phyloP scores from a whole-genome alignment of 257 asterid genomes.

The Osmanthus fragrans region DNA sequence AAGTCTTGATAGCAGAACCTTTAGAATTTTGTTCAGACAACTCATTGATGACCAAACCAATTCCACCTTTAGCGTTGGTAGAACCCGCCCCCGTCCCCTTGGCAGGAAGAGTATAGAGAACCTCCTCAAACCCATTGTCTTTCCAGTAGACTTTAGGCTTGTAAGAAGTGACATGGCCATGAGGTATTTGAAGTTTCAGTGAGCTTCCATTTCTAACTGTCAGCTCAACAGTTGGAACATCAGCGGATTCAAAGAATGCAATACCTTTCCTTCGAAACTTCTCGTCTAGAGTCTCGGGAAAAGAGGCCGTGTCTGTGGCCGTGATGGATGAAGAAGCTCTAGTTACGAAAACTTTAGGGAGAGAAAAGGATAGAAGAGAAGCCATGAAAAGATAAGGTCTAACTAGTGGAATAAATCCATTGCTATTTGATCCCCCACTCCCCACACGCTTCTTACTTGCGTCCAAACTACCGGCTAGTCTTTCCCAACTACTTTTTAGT shows the following conservation, averaged over 20 bases:
- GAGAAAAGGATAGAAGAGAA: conserved; percentile 58
- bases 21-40: conserved; percentile 29
- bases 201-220: conserved; percentile 84
- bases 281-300: conserved; percentile 47
- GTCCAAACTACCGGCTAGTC: not conserved
- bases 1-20: not conserved
- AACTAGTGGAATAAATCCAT: not conserved
- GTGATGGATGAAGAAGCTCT: conserved; percentile 39
- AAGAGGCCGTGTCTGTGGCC: conserved; percentile 3
- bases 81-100: not conserved
- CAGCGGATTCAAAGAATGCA: conserved; percentile 45
- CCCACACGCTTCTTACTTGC: not conserved
- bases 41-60: conserved; percentile 64
- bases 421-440: not conserved
- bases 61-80: conserved; percentile 52
- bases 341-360: conserved; percentile 35
- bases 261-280: conserved; percentile 74
- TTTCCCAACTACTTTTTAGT: not conserved
- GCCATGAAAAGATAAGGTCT: conserved; percentile 37
- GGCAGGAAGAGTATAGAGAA: conserved; percentile 53
- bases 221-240: conserved; percentile 54
- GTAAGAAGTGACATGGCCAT: conserved; percentile 70
- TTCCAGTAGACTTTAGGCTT: conserved; percentile 84
- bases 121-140: conserved; percentile 81
- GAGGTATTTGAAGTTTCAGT: conserved; percentile 56